Evolutionary conservation across 805 yeast species (phyloP), one percentile per base, ranked within the genome.

Genomic region (Cyberlindnera xylosilytica): DNA sequence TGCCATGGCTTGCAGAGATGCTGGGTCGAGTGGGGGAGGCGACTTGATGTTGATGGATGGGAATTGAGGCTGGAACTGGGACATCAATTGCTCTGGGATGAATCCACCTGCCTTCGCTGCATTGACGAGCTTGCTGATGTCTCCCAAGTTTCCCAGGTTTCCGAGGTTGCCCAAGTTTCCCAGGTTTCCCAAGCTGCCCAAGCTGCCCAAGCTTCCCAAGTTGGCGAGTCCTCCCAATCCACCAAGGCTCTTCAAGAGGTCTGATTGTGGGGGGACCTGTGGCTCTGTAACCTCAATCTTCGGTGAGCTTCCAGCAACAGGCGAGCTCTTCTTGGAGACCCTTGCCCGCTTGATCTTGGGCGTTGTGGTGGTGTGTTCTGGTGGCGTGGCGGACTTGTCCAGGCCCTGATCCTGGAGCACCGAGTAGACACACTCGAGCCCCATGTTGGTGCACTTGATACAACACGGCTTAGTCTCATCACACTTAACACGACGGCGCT

Each of bases 401-500:
- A 22, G n/a, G n/a, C n/a, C n/a, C n/a, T n/a, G n/a, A n/a, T 22
- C 24, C 24, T 22, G 24, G 24, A 22, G 24, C 24, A 22, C 24
- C 4, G 69, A 52, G 44, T 85, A 89, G 3, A 83, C 74, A 64
- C 98, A 90, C 20, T 76, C 82, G 27, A 90, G 69, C 18, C 85
- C 83, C 79, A 90, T 77, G 47, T 88, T 81, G 37, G 70, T 64
- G 64, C 98, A 90, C 64, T 88, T 88, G 18, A 68, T 68, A 62
- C 98, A 90, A 7, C 69, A 60, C 1, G 97, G 97, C 46, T 80
- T 83, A 1, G 69, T 68, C 62, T 91, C 97, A 60, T 90, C 97
- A 69, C 98, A 90, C 60, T 90, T 90, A 31, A 91, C 97, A 39
- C 97, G 70, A 54, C 98, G 75, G 50, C 78, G 75, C 58, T 90